Conservation (phyloP, 2,329 filamentous ascomycete genomes). For the Fusarium sp. region DNA sequence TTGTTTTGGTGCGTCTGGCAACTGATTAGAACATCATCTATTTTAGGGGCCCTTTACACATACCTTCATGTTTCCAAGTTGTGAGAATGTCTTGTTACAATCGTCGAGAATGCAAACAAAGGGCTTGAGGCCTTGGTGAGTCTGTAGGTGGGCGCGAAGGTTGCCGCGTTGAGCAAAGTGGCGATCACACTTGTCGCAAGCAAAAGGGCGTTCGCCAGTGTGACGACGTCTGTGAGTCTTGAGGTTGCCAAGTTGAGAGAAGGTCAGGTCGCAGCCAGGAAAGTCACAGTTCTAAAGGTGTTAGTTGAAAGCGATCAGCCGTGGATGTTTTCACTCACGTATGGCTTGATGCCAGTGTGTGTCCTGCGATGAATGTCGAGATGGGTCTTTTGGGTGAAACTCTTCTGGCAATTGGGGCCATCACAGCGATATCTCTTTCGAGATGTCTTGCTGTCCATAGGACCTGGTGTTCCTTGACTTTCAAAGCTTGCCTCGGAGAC, state of each 20-base stretch:
- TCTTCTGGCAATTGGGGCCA: constrained; percentile 79
- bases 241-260: constrained; percentile 91
- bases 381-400: constrained; percentile 92
- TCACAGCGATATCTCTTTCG: constrained; percentile 78
- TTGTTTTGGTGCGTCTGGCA: constrained; percentile 88
- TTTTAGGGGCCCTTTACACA: constrained; percentile 9
- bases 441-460: constrained; percentile 42
- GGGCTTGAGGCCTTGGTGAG: constrained; percentile 80
- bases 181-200: constrained; percentile 82
- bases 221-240: constrained; percentile 92
- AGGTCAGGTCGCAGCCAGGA: constrained; percentile 78
- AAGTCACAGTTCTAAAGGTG: constrained; percentile 71
- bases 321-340: constrained; percentile 67
- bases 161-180: constrained; percentile 88
- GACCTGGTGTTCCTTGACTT: constrained; percentile 33
- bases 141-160: constrained; percentile 83
- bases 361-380: constrained; percentile 88
- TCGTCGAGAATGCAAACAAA: constrained; percentile 84
- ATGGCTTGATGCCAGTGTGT: constrained; percentile 91
- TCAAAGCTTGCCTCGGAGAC: constrained; percentile 37
- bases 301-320: constrained; percentile 31
- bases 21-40: constrained; percentile 6
- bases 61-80: constrained; percentile 92
- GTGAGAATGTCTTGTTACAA: constrained; percentile 89
- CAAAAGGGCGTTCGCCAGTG: constrained; percentile 86